Evolutionary conservation across 768 basidiomycete genomes (phyloP), one percentile per base, ranked within the genome.

Genomic region (Favolaschia claudopus): DNA sequence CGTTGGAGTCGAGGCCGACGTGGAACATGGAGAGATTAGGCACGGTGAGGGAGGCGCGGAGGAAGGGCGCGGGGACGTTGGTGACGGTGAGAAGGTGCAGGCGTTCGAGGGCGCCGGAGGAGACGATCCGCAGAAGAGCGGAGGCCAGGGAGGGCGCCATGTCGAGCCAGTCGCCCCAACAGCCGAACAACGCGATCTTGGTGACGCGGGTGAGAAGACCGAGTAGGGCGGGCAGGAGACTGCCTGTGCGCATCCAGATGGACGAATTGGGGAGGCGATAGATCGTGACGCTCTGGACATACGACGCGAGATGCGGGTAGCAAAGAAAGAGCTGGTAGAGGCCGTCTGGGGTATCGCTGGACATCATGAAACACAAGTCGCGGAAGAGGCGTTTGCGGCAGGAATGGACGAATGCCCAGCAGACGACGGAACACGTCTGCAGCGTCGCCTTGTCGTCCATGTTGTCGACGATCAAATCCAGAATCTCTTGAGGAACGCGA

Each of bases 401-500:
- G 20, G 67, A 55, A 3, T 60, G 47, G 10, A 62, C 64, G 63
- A 72, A 76, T 22, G 66, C 57, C 40, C 55, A 63, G 31, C 64
- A 68, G 44, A 73, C 71, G 28, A 73, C 69, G 3, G 72, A 63
- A 48, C 67, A 70, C 15, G 66, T 43, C 36, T 61, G 62, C 45
- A 73, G 60, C 5, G 72, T 61, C 17, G 54, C 28, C 4, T 45
- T 58, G 22, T 74, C 70, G 17, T 48, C 53, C 48, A 70, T 64
- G 47, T 65, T 53, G 64, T 71, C 68, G 42, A 75, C 48, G 39
- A 75, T 69, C 2, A 57, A 39, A 49, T 74, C 73, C 15, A 74
- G 52, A 12, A 75, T 62, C 47, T 75, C 72, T 15, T 63, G 59
- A 10, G 74, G 71, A 27, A 76, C 38, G 29, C 34, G 55, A 15